Base-by-base conservation (phyloP, 208 protist genomes). In the Trypanosoma platydactyli region DNA sequence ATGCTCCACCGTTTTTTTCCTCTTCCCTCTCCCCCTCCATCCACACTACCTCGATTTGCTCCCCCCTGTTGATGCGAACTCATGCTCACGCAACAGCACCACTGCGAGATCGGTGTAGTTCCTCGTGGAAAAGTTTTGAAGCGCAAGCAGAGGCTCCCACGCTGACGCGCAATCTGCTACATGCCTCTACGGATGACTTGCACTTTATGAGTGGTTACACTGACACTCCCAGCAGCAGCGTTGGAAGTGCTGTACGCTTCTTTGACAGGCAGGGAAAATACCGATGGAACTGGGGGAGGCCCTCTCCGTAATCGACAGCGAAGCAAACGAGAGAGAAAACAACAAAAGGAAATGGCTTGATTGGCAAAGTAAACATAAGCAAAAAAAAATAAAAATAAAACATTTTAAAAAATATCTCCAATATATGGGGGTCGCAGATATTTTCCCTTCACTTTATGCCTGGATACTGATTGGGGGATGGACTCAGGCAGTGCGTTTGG, bases 281-380 rank as follows among this genome's bases (percentile, higher is more conserved):
- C 59, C 40, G 77, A 3, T 83, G 77, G 74, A 61, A 84, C 25
- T 84, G 79, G 75, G 64, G 73, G 42, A 4, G 53, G 11, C 12
- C 27, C 20, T 5, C 7, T 3, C 7, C 24, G 16, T 62, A 30
- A 62, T 49, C 22, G 3, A 46, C 12, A 60, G 41, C 25, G 24
- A 27, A 29, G 38, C 5, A 2, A 20, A 44, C 13, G 13, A 44
- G 40, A 13, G 40, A 53, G 22, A 53, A 53, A 20, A 53, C 49
- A 61, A 11, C 4, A 33, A 40, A 57, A 16, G 35, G 18, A 44
- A 33, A 40, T 13, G 30, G 35, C 0, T 49, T 20, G 20, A n/a
- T n/a, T 58, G 42, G 27, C 46, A 52, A 44, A 30, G 49, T 4
- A 48, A 33, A 62, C 49, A 18, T 13, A 63, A 33, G 29, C 12